Percentiles rank a stretch among this genome's conserved stretches.
Conservation (phyloP, 192 early-diverging fungal species). For the Phlyctochytrium bullatum region DNA sequence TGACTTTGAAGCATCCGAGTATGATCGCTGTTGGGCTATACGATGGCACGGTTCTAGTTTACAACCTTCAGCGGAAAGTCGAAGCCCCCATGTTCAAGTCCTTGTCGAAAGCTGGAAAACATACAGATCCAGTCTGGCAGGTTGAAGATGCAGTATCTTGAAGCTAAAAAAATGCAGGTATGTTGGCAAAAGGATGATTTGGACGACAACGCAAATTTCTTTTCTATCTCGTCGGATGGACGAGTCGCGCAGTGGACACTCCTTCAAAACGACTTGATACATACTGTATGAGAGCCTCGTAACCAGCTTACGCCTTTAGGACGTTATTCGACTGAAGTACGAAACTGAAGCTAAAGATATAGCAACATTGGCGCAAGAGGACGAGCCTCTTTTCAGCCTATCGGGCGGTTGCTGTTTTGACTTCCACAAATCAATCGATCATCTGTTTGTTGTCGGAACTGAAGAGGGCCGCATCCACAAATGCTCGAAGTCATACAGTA, state of each 20-base stretch:
- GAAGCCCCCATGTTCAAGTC: constrained; percentile 53
- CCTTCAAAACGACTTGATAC: constrained; percentile 55
- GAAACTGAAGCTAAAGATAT: constrained; percentile 11
- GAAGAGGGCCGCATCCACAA: constrained; percentile 62
- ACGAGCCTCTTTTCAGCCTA: constrained; percentile 45
- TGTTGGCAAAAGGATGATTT: constrained; percentile 67
- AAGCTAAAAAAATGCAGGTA: constrained; percentile 25
- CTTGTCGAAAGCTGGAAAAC: constrained; percentile 41
- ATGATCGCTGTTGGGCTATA: constrained; percentile 63
- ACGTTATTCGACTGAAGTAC: constrained; percentile 34
- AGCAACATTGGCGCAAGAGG: constrained; percentile 19
- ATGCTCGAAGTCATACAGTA: constrained; percentile 61
- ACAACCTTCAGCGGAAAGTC: constrained; percentile 55
- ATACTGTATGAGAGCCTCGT: constrained; percentile 43
- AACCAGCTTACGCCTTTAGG: constrained; percentile 25
- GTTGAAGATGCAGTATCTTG: constrained; percentile 18
- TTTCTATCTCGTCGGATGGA: constrained; percentile 59
- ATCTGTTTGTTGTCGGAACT: constrained; percentile 65
- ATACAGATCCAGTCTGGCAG: constrained; percentile 68
- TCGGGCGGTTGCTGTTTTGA: constrained; percentile 64
- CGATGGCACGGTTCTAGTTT: constrained; percentile 58
- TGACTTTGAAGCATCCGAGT: constrained; percentile 46
- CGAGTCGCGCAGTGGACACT: constrained; percentile 60
- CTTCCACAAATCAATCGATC: constrained; percentile 56
- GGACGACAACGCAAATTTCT: constrained; percentile 63